Evolutionary conservation across 139 green algal species (phyloP).

Genomic region (Tetraselmis chui): DNA sequence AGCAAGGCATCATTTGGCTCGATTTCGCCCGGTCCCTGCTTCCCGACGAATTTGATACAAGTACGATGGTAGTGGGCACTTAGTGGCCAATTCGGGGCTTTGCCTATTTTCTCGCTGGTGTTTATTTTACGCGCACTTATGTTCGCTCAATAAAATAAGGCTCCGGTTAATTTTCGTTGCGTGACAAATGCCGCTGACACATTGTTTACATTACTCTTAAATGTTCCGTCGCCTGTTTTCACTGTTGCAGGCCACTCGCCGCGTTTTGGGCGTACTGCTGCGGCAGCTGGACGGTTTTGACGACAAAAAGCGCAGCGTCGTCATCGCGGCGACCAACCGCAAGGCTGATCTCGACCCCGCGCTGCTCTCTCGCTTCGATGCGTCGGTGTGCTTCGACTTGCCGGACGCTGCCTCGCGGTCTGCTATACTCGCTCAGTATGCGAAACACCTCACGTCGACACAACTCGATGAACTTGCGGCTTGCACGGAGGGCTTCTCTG

Average conservation of each 20-base stretch:
- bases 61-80: no score
- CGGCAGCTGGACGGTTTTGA: slow-evolving; percentile 76
- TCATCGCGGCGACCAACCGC: slow-evolving; percentile 88
- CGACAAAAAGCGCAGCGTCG: slow-evolving; percentile 29
- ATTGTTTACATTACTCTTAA: no score
- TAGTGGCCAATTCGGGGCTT: no score
- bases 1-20: no score
- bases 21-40: no score
- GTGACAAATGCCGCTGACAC: no score
- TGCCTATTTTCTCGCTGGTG: no score
- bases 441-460: slow-evolving; percentile 52
- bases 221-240: no score
- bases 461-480: slow-evolving; percentile 45
- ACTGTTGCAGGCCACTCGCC: slow-evolving; percentile 57
- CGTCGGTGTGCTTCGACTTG: slow-evolving; percentile 61
- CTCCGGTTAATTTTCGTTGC: no score
- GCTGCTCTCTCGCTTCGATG: slow-evolving; percentile 65
- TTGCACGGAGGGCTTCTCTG: slow-evolving; percentile 54
- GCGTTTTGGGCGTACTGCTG: slow-evolving; percentile 83
- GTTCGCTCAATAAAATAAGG: no score
- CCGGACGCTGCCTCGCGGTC: slow-evolving; percentile 48
- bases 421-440: slow-evolving; percentile 76
- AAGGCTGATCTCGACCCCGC: slow-evolving; percentile 78
- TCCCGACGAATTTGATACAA: no score
- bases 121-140: no score